Evolutionary conservation across 352 stramenopile genomes (phyloP), one percentile per base, ranked within the genome.

Genomic region (Pythium vanterpoolii): DNA sequence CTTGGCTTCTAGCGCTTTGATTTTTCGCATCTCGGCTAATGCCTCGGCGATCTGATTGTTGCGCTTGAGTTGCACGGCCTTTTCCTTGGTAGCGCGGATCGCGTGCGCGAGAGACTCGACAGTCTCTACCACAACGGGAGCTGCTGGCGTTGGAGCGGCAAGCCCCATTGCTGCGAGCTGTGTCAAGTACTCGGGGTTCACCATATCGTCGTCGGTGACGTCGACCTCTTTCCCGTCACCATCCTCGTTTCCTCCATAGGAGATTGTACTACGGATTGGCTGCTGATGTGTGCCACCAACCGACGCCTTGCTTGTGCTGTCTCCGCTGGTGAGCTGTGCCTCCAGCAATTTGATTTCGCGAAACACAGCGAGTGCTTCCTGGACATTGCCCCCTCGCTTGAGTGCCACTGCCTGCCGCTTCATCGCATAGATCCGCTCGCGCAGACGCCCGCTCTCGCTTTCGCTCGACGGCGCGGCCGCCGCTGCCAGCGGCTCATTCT

Each of bases 141-240:
- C 9, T 38, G 31, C 10, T 31, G 42, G 24, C 33, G 21, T 23
- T 2, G 19, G 28, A 2, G 64, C 54, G 8, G 60, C 60, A 31
- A 86, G 60, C 10, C 82, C 77, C 50, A 90, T 69, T 16, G 54
- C 57, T 16, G 69, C 71, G 13, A 93, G 57, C 57, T 91, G 76
- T 18, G 81, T 69, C 27, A 89, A 61, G 62, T 77, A 89, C 30
- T 83, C 77, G 3, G 83, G 83, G 40, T 93, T 69, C 27, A 78
- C 45, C 79, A 93, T 87, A 40, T 93, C 83, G 36, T 89, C 79
- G 18, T 91, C 83, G 18, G 83, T 91, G 31, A 91, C 79, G 56
- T 91, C 72, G 13, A 90, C 64, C n/a, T 70, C 64, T 23, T 76
- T 59, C 19, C 68, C 28, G 36, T 57, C 50, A 26, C 42, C 23